These are phyloP conservation scores for Tulasnella sp. DNA, from an alignment of 768 basidiomycete species.

Conservation along the genomic window DNA sequence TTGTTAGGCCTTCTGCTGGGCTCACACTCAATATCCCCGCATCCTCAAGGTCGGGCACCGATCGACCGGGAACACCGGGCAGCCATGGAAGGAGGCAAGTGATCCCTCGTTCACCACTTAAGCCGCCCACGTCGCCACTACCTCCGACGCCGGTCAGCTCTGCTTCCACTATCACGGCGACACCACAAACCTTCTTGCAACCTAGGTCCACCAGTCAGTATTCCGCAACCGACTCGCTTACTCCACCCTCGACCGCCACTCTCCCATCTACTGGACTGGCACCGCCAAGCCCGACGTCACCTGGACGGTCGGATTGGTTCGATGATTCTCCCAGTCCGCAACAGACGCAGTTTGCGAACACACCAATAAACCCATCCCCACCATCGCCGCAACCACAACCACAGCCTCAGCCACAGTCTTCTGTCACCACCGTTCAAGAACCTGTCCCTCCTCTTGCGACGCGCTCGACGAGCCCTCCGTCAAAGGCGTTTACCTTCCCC, in stretches of 20 bases:
- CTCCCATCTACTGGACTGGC: background rate
- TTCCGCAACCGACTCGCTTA: background rate
- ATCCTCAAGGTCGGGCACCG: background rate
- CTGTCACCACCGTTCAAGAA: too few species aligned
- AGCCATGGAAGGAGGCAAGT: background rate
- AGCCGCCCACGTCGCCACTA: conserved; percentile 5
- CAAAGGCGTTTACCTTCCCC: too few species aligned
- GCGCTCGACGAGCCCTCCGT: too few species aligned
- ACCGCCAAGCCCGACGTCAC: background rate
- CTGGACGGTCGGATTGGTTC: conserved; percentile 4
- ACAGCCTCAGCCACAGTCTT: too few species aligned
- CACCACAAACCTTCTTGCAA: background rate
- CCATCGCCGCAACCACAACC: too few species aligned
- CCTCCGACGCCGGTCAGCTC: background rate
- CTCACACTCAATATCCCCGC: background rate
- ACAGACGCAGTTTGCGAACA: too few species aligned
- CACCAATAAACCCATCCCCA: too few species aligned
- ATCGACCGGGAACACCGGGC: background rate
- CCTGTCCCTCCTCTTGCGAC: too few species aligned
- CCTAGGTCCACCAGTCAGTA: background rate
- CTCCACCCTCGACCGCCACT: background rate
- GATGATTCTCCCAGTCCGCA: background rate
- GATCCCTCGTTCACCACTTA: background rate
- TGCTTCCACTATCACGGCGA: background rate
- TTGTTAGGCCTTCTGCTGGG: background rate